A percentile compares a stretch with the other conserved stretches of the same genome.
These are phyloP conservation scores for Auxenochlorella protothecoides DNA, from an alignment of 139 green algal genomes.

Conservation along the genomic window DNA sequence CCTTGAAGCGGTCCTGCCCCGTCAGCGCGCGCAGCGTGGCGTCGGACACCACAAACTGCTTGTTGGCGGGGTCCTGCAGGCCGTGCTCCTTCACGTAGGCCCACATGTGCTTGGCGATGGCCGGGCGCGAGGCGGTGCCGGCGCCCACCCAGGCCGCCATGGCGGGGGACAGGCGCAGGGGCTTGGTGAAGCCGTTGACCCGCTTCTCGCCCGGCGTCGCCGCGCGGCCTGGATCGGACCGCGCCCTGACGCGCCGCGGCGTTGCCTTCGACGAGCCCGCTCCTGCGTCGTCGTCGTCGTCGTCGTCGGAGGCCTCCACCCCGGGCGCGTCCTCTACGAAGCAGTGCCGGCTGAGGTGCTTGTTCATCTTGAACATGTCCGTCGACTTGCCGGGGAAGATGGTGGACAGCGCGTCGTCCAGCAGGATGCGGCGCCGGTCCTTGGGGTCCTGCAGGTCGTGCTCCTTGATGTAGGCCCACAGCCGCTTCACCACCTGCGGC, in stretches of 20 bases:
- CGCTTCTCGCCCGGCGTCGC: slow-evolving; percentile 7
- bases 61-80: slow-evolving; percentile 31
- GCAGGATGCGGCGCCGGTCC: slow-evolving; percentile 32
- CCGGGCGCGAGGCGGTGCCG: slow-evolving; percentile 21
- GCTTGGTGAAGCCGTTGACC: slow-evolving; percentile 35
- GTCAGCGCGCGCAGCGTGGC: slow-evolving; percentile 20
- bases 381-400: slow-evolving; percentile 45
- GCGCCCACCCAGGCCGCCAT: slow-evolving; percentile 35
- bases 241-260: too few species aligned
- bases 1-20: slow-evolving; percentile 34
- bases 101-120: slow-evolving; percentile 47
- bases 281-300: not conserved
- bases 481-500: slow-evolving; percentile 54
- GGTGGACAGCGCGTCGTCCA: slow-evolving; percentile 52
- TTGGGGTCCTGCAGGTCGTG: slow-evolving; percentile 67
- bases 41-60: slow-evolving; percentile 17
- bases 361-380: slow-evolving; percentile 76
- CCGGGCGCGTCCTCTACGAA: not conserved
- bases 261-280: too few species aligned
- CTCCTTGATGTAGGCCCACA: slow-evolving; percentile 78
- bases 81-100: slow-evolving; percentile 32
- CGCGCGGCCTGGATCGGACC: not conserved
- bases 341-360: slow-evolving; percentile 54
- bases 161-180: slow-evolving; percentile 25
- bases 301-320: too few species aligned